Conservation (phyloP, 1,284 basidiomycete species). For the Cutaneotrichosporon dermatis region DNA sequence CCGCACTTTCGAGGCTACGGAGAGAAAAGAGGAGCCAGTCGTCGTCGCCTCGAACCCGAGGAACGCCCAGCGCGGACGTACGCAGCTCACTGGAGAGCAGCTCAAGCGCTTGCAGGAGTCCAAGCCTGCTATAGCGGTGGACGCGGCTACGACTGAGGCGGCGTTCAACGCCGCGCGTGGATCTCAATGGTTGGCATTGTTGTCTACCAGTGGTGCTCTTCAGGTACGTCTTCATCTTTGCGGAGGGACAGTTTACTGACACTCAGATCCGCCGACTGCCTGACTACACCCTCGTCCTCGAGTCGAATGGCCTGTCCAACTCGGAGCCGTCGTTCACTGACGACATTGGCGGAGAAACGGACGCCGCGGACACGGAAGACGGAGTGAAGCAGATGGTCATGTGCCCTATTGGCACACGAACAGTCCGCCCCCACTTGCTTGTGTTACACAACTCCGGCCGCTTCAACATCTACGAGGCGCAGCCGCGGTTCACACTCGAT, state of each 20-base stretch:
- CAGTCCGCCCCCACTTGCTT: conserved; percentile 60
- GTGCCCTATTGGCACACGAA: conserved; percentile 34
- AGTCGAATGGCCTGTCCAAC: conserved; percentile 38
- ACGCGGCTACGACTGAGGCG: conserved; percentile 51
- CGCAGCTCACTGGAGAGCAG: conserved; percentile 40
- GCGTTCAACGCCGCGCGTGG: conserved; percentile 39
- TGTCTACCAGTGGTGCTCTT: conserved; percentile 34
- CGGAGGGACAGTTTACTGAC: no score
- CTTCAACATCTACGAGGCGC: conserved; percentile 69
- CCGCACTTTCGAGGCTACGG: conserved; percentile 51
- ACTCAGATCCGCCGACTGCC: conserved; percentile 45
- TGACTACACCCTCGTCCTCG: conserved; percentile 42
- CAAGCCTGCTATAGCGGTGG: conserved; percentile 63
- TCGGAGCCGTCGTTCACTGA: conserved; percentile 50
- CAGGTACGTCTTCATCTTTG: background rate
- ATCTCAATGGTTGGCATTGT: conserved; percentile 42
- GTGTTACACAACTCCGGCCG: conserved; percentile 76
- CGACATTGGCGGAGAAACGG: conserved; percentile 27
- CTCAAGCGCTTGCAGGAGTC: conserved; percentile 62
- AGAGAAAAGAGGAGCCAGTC: conserved; percentile 4
- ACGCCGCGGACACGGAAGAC: conserved; percentile 33
- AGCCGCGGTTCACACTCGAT: conserved; percentile 53
- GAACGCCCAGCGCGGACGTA: conserved; percentile 22
- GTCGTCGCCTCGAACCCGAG: background rate
- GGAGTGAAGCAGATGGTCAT: conserved; percentile 40